A percentile compares a stretch with the other conserved stretches of the same genome.
These are phyloP conservation scores for Boechera stricta DNA, from an alignment of 345 rosid species.

Conservation along the genomic window DNA sequence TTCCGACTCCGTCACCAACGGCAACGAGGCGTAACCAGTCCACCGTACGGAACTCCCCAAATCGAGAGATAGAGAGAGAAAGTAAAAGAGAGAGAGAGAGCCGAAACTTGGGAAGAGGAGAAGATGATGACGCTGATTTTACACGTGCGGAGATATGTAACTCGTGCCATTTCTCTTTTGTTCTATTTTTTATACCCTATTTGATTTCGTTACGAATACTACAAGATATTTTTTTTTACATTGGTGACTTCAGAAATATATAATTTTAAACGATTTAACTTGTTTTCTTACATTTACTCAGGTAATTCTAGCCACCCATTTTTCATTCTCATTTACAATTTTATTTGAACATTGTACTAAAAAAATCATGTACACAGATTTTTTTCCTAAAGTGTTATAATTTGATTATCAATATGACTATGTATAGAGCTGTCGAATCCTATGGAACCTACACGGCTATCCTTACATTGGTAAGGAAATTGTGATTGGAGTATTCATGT, in stretches of 20 bases:
- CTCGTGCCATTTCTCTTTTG: constrained; percentile 20
- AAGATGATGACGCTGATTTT: constrained; percentile 44
- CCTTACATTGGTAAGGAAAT: not conserved
- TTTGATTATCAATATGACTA: not conserved
- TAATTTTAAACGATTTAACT: not conserved
- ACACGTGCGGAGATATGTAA: constrained; percentile 24
- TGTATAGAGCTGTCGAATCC: constrained; percentile 24
- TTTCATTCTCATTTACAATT: too few relatives aligned
- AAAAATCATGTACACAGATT: not conserved
- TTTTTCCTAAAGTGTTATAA: not conserved
- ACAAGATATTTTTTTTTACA: not conserved
- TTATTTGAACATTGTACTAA: not conserved
- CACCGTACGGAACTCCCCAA: constrained; percentile 39
- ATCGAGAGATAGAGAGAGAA: constrained; percentile 24
- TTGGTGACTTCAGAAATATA: not conserved
- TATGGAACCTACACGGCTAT: constrained; percentile 22
- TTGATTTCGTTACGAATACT: constrained; percentile 18
- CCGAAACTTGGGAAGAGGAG: constrained; percentile 45
- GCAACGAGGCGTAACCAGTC: constrained; percentile 11
- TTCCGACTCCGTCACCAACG: constrained; percentile 28
- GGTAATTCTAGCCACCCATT: not conserved
- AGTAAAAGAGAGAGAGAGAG: constrained; percentile 6
- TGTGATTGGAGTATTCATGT: not conserved
- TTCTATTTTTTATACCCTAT: not conserved
- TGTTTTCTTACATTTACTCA: not conserved